A percentile compares a stretch with the other conserved stretches of the same genome.
These are phyloP conservation scores for Psilocybe subaeruginosa DNA, from an alignment of 768 basidiomycete species.

Conservation along the genomic window DNA sequence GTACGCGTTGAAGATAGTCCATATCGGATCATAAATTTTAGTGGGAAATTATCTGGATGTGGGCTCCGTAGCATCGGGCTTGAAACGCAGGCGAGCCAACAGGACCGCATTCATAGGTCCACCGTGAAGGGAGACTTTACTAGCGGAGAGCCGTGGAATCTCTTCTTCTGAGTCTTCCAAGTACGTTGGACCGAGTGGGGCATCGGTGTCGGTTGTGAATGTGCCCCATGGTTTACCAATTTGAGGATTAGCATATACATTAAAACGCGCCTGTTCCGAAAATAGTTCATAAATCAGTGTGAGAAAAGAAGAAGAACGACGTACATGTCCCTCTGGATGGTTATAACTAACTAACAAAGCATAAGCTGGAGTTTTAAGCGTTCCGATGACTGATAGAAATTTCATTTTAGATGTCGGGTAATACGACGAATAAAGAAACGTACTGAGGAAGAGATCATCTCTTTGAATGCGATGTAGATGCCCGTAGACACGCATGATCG, in stretches of 20 bases:
- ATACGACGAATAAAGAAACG: slow-evolving; percentile 11
- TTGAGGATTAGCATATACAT: slow-evolving; percentile 58
- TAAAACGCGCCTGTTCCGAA: slow-evolving; percentile 60
- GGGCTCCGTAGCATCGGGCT: slow-evolving; percentile 59
- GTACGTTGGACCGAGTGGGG: slow-evolving; percentile 50
- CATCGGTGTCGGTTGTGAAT: slow-evolving; percentile 61
- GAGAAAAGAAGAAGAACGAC: slow-evolving; percentile 17
- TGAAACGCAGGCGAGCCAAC: slow-evolving; percentile 67
- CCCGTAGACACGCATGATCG: slow-evolving; percentile 61
- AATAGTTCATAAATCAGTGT: not conserved
- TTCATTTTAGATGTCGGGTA: not conserved
- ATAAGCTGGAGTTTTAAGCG: slow-evolving; percentile 71
- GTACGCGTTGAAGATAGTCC: not conserved
- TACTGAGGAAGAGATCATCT: slow-evolving; percentile 63
- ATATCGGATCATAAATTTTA: not conserved
- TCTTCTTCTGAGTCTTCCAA: slow-evolving; percentile 33
- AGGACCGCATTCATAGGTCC: slow-evolving; percentile 60
- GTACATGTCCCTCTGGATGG: slow-evolving; percentile 48
- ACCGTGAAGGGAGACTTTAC: slow-evolving; percentile 55
- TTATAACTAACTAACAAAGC: slow-evolving; percentile 76
- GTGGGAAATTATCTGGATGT: slow-evolving; percentile 34
- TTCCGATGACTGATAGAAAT: slow-evolving; percentile 57
- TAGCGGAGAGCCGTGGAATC: slow-evolving; percentile 40
- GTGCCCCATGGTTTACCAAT: slow-evolving; percentile 72
- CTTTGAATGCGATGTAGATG: slow-evolving; percentile 48